Conservation (phyloP, 2,329 filamentous ascomycete species). For the Trichoderma simmonsii region DNA sequence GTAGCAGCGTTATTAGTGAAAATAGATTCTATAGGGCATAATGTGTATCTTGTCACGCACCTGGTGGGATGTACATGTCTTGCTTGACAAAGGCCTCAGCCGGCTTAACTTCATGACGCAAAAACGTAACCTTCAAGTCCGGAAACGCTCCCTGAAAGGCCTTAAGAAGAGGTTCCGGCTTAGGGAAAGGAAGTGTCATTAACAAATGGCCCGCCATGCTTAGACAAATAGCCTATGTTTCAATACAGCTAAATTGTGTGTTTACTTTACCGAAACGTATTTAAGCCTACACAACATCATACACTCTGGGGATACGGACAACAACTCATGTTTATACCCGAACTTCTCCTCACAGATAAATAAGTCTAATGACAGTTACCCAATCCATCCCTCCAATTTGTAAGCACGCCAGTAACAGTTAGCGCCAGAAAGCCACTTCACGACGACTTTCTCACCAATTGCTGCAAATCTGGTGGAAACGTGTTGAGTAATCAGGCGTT, state of each 20-base stretch:
- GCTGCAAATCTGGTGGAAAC: not conserved
- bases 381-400: not conserved
- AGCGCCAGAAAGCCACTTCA: not conserved
- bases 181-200: conserved; percentile 1
- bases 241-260: not conserved
- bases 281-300: not conserved
- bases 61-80: conserved; percentile 3
- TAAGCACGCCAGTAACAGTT: not conserved
- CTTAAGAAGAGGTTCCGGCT: not conserved
- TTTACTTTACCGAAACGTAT: not conserved
- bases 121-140: not conserved
- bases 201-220: not conserved
- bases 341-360: not conserved
- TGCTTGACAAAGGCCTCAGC: conserved; percentile 5
- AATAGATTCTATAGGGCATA: not conserved
- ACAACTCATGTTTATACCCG: not conserved
- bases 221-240: not conserved
- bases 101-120: not conserved
- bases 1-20: not conserved
- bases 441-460: not conserved
- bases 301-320: not conserved
- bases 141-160: not conserved
- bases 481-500: conserved; percentile 8
- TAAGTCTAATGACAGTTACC: not conserved
- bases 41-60: not conserved